Evolutionary conservation across 257 asterid species (phyloP), one percentile per base, ranked within the genome.

Genomic region (Marsdenia floribunda): DNA sequence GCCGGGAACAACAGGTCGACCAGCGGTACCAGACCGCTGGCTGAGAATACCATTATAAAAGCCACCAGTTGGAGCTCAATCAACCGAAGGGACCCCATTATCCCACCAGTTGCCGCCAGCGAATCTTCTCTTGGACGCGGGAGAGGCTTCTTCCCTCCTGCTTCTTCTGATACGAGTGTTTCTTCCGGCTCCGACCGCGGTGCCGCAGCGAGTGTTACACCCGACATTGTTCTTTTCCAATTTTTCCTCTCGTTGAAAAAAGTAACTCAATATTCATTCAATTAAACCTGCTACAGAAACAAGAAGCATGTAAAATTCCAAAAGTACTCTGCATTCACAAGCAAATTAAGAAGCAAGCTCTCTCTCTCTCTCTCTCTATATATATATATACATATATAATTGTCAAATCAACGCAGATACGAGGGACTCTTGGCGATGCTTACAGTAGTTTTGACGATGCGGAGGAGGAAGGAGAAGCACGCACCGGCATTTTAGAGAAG

Each of bases 1-100:
- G 93, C 92, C 0, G 98, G 98, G 66, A 89, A 94, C 0, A 85
- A 26, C 2, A 93, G 84, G 87, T 93, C 98, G 18, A 87, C 70
- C 19, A 94, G 81, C 1, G 98, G 97, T 12, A 91, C 93, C 0
- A 92, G 79, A 3, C 98, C 98, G 37, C 91, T 91, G 6, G 84
- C 92, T 0, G 97, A 90, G 82, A 94, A 86, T 3, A 94, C 96
- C 92, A 92, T 88, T 58, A 94, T 90, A 86, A 94, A 94, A 3
- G 96, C 97, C 9, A 94, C 98, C 18, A 94, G 72, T 65, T 94
- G 98, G 22, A 94, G 80, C 76, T 94, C 98, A 60, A 94, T 88
- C 3, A 94, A 83, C 3, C 98, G 95, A 68, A 93, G 97, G 63
- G 97, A 89, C 1, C 98, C 97, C 97, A 91, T 89, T 35, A 91